Base-by-base conservation (phyloP, 768 basidiomycete genomes). In the Mycena alexandri region DNA sequence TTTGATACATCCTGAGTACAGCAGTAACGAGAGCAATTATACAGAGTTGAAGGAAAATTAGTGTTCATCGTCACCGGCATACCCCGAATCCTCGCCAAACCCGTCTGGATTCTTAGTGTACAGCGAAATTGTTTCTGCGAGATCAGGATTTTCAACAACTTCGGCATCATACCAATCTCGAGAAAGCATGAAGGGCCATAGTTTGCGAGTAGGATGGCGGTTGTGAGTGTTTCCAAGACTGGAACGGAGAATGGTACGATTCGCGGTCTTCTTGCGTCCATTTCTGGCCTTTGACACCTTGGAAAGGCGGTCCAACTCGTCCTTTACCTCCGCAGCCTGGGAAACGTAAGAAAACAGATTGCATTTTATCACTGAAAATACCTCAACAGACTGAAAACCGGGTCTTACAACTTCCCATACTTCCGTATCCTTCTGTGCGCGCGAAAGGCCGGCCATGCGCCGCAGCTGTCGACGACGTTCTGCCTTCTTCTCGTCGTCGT, bases 341-440 rank as follows among this genome's bases (percentile, higher is more conserved):
- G 6, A 29, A 29, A 3, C 22, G 16, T 21, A 9, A 19, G 44
- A 17, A 42, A n/a, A 25, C 1, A 5, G 7, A 34, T 59, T 8
- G 36, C 19, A 46, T 14, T 2, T 33, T n/a, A 6, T 29, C 16
- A 16, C 17, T 2, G 24, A 7, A 47, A 9, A 33, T 48, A 59
- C 57, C 42, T 59, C 57, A 0, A 36, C 5, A 11, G 57, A 59
- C 17, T 59, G 57, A 21, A 33, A 59, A 4, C 33, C 44, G 13
- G 57, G 57, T 7, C 44, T 21, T 4, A 59, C 33, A 21, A 59
- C 46, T 21, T 59, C 57, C 57, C 57, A 59, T 7, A 47, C 29
- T 29, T 29, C 33, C 3, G 24, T 17, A 5, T 29, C 4, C 4
- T 44, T 33, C 11, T 59, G 13, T 1, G 46, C 11, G 8, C 3